A percentile compares a stretch with the other conserved stretches of the same genome.
These are phyloP conservation scores for Coix lacrymajobi DNA, from an alignment of 176 grass and related monocot genomes.

Conservation along the genomic window DNA sequence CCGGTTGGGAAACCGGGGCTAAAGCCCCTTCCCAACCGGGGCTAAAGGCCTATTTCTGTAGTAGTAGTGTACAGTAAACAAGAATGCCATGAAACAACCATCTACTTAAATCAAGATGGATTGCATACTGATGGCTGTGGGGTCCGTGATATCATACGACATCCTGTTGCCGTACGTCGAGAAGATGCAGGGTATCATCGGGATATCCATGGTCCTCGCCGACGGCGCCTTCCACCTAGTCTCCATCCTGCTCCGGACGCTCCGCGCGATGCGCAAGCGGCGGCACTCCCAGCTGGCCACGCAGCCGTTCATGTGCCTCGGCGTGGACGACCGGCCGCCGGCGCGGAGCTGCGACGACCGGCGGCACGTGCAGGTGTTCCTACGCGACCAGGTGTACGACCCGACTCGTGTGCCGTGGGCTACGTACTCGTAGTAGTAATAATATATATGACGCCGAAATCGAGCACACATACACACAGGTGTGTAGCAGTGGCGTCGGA, in stretches of 20 bases:
- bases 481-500: no score
- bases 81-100: not conserved
- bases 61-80: no score
- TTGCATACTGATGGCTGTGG: conserved; percentile 47
- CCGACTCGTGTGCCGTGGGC: no score
- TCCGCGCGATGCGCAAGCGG: conserved; percentile 14
- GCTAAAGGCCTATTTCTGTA: no score
- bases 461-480: no score
- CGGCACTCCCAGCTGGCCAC: not conserved
- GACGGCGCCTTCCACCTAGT: conserved; percentile 51
- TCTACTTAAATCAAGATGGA: no score
- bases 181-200: conserved; percentile 47
- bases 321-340: not conserved
- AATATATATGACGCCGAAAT: no score
- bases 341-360: conserved; percentile 45
- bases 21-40: no score
- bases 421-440: no score
- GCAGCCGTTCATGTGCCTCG: conserved; percentile 16
- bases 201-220: conserved; percentile 56
- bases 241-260: conserved; percentile 25
- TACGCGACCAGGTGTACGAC: conserved; percentile 44
- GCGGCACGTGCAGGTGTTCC: conserved; percentile 33
- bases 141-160: conserved; percentile 49
- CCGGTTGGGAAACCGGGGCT: no score
- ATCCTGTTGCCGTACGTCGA: conserved; percentile 56